Conservation (phyloP, 768 basidiomycete species). For the Termitomyces sp. region DNA sequence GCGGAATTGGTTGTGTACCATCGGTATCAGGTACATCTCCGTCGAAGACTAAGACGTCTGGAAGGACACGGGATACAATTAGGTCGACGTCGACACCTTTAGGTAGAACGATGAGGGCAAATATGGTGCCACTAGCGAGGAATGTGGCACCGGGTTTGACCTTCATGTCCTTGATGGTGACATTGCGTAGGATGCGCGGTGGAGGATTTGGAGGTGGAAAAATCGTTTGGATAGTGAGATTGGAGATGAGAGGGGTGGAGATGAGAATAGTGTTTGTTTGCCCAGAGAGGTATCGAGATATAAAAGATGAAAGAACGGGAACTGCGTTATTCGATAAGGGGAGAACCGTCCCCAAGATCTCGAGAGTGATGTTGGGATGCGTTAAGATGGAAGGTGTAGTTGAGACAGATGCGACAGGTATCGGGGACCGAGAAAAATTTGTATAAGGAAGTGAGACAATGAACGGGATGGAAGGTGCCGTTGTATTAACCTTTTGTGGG, state of each 20-base stretch:
- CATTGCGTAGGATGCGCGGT: constrained; percentile 62
- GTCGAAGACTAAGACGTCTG: constrained; percentile 76
- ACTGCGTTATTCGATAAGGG: constrained; percentile 37
- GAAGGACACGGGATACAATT: constrained; percentile 57
- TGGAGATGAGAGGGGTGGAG: constrained; percentile 48
- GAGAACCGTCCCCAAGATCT: constrained; percentile 50
- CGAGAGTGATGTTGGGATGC: constrained; percentile 62
- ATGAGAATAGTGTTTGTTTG: constrained; percentile 52
- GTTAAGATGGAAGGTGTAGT: constrained; percentile 54
- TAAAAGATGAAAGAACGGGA: constrained; percentile 49
- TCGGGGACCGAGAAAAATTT: constrained; percentile 9
- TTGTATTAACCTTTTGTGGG: constrained; percentile 42
- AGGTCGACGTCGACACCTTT: constrained; percentile 61
- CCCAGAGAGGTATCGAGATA: constrained; percentile 59
- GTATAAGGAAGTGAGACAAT: constrained; percentile 42
- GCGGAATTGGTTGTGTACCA: constrained; percentile 21
- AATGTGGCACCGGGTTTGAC: constrained; percentile 49
- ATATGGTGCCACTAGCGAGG: constrained; percentile 66
- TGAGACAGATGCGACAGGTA: constrained; percentile 49
- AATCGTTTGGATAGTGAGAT: constrained; percentile 34
- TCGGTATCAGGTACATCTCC: constrained; percentile 47
- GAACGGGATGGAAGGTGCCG: constrained; percentile 57
- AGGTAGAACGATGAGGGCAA: constrained; percentile 62
- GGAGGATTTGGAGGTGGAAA: constrained; percentile 65
- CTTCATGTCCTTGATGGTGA: constrained; percentile 74